Base-by-base conservation (phyloP, 306 rosid species). In the Neltuma alba region DNA sequence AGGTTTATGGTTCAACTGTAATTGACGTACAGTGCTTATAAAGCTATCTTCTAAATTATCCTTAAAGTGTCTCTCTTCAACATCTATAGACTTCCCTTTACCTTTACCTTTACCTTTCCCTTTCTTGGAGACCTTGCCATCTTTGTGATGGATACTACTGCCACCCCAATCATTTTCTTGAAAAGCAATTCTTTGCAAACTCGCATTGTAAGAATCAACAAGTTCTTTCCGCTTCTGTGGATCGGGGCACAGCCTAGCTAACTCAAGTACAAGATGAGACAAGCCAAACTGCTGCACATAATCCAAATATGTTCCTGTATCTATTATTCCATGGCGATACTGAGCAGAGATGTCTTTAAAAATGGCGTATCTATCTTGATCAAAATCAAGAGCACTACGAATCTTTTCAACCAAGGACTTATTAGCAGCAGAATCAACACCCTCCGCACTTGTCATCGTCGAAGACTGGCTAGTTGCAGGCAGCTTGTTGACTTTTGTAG, bases 231-330 rank as follows among this genome's bases (percentile, higher is more conserved):
- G 97, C 86, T 95, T 95, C 78, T 16, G 87, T 37, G 84, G 1
- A 79, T 95, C 96, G 9, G 99, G 99, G 71, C 95, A 93, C 25
- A 93, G 89, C 77, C 90, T 90, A 75, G 98, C 98, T 84, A 95
- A 78, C 64, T 95, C 98, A 66, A 69, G 89, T 76, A 93, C 90
- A 80, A 95, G 96, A 90, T 91, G 93, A 67, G 91, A 83, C 92
- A 95, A 76, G 78, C 97, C 96, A 84, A 90, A 93, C 85, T 89
- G 88, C 87, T 79, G 87, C 70, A 95, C 97, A 76, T 23, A 91
- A 75, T 88, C 92, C 88, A 95, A 76, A 82, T 95, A 95, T 47
- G 81, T 69, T 60, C 52, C 86, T 21, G 97, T 84, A 84, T 86
- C 96, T 18, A 95, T 70, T 72, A 85, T 83, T 69, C 98, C 98